These are phyloP conservation scores for Ilyonectria destructans DNA, from an alignment of 2,329 filamentous ascomycete species.

Conservation along the genomic window DNA sequence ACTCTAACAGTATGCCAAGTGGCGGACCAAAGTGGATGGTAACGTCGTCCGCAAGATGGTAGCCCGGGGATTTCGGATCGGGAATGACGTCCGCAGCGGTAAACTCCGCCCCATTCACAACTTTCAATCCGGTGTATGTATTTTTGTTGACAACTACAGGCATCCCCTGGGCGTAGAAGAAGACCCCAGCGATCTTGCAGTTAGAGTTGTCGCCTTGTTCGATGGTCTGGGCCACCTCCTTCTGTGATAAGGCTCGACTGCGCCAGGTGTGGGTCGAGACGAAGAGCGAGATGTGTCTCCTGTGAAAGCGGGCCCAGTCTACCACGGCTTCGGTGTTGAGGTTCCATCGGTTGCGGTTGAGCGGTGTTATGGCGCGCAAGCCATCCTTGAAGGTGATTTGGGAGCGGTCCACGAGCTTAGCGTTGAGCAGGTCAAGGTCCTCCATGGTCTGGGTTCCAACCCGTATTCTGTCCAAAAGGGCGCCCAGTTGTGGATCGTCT, in stretches of 20 bases:
- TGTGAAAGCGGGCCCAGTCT: conserved; percentile 30
- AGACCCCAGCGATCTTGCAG: conserved; percentile 30
- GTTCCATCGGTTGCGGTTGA: conserved; percentile 29
- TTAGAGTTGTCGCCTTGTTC: conserved; percentile 30
- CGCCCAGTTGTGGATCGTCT: conserved; percentile 30
- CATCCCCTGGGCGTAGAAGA: conserved; percentile 35
- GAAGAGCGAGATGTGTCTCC: neutral
- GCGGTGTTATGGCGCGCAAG: conserved; percentile 34
- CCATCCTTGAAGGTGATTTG: conserved; percentile 33
- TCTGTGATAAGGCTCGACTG: neutral
- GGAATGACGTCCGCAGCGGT: conserved; percentile 29
- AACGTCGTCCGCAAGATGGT: conserved; percentile 26
- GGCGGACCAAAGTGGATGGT: conserved; percentile 32
- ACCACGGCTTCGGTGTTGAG: conserved; percentile 25
- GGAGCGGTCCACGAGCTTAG: conserved; percentile 1
- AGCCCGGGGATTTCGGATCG: conserved; percentile 30
- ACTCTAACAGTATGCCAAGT: conserved; percentile 30
- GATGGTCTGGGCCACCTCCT: conserved; percentile 30
- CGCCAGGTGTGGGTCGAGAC: neutral
- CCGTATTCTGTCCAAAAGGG: conserved; percentile 21
- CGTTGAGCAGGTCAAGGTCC: no score
- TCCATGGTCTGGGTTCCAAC: no score
- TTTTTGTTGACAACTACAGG: conserved; percentile 35
- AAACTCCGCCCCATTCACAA: conserved; percentile 35
- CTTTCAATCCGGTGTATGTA: conserved; percentile 30